phyloP scores from a whole-genome alignment of 2,329 filamentous ascomycete genomes.

The Colletotrichum sp. region DNA sequence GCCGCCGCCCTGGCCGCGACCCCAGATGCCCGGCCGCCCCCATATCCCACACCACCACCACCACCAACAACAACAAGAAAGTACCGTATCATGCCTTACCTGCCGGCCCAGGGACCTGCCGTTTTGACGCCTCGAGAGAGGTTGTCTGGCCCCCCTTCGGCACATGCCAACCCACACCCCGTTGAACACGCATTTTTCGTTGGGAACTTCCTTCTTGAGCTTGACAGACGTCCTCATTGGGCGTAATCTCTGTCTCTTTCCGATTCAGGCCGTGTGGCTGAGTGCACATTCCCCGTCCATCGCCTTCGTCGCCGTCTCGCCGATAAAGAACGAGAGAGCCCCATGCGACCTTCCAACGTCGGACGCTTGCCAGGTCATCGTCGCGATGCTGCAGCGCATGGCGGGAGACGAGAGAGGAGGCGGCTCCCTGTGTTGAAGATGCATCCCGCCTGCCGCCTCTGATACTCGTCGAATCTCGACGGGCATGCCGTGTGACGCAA shows the following conservation, averaged over 20 bases:
- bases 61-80: neutral
- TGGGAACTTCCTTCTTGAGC: conserved; percentile 5
- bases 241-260: neutral
- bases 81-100: neutral
- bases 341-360: conserved; percentile 1
- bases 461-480: neutral
- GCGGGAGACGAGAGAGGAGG: neutral
- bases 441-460: neutral
- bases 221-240: neutral
- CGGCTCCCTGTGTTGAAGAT: neutral
- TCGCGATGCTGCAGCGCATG: neutral
- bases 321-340: neutral
- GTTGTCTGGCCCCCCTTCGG: neutral
- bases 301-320: neutral
- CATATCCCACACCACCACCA: neutral
- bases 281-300: neutral
- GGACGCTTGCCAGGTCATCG: neutral
- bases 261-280: neutral
- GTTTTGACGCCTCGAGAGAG: neutral
- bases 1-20: neutral
- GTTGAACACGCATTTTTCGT: neutral
- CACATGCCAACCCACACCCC: neutral
- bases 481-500: neutral
- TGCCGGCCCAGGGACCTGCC: conserved; percentile 2
- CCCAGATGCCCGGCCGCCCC: neutral